A percentile compares a stretch with the other conserved stretches of the same genome.
These are phyloP conservation scores for Phytomonas sp. DNA, from an alignment of 208 protist genomes.

Conservation along the genomic window DNA sequence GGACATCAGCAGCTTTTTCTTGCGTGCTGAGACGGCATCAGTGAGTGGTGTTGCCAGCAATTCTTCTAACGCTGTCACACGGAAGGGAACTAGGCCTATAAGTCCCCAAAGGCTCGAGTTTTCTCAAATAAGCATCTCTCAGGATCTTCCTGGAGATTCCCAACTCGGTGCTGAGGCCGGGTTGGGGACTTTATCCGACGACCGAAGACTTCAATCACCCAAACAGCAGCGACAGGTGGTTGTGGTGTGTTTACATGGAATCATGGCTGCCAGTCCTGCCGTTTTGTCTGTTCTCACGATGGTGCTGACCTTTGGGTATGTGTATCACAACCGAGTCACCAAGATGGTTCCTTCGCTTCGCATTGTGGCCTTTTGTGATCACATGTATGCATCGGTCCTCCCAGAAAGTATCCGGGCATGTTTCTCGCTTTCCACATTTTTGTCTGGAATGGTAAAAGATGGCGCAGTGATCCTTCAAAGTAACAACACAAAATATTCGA, in stretches of 20 bases:
- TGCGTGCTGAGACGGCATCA: slow-evolving; percentile 42
- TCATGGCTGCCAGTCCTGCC: slow-evolving; percentile 40
- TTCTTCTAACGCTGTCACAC: not conserved
- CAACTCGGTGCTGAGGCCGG: not conserved
- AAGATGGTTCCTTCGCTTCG: slow-evolving; percentile 36
- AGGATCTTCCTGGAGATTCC: slow-evolving; percentile 4
- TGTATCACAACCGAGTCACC: slow-evolving; percentile 18
- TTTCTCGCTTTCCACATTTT: slow-evolving; percentile 79
- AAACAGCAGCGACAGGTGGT: slow-evolving; percentile 33
- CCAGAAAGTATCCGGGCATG: slow-evolving; percentile 50
- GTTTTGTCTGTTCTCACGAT: slow-evolving; percentile 66
- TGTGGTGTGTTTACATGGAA: slow-evolving; percentile 67
- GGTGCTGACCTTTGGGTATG: slow-evolving; percentile 52
- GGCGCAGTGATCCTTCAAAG: slow-evolving; percentile 74
- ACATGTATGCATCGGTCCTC: slow-evolving; percentile 38
- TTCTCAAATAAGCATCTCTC: slow-evolving; percentile 8
- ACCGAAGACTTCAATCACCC: not conserved
- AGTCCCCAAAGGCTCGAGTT: slow-evolving; percentile 7
- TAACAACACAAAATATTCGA: slow-evolving; percentile 35
- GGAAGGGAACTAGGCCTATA: not conserved
- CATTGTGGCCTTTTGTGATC: slow-evolving; percentile 74
- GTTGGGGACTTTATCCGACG: slow-evolving; percentile 10
- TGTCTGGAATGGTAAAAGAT: slow-evolving; percentile 71
- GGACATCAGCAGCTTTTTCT: slow-evolving; percentile 57
- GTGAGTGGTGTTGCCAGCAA: not conserved